These are phyloP conservation scores for Suhomyces anneliseae DNA, from an alignment of 1,139 yeast species.

Conservation along the genomic window DNA sequence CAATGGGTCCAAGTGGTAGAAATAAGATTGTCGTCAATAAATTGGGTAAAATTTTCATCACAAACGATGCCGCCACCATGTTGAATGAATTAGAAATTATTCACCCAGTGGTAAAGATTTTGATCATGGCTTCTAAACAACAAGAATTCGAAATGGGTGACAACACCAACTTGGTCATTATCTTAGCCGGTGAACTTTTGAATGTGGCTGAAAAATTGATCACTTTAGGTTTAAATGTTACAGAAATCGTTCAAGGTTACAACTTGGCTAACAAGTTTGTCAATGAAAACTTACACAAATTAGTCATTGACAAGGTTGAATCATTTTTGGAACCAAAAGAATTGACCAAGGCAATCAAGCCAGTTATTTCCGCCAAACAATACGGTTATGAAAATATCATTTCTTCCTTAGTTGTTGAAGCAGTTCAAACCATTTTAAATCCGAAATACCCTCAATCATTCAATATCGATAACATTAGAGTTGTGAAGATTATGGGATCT, in stretches of 20 bases:
- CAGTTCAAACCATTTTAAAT: conserved; percentile 71
- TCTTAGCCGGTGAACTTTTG: conserved; percentile 87
- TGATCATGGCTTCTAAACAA: conserved; percentile 96
- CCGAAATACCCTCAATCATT: conserved; percentile 58
- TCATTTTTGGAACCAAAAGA: conserved; percentile 56
- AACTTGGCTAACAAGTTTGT: conserved; percentile 80
- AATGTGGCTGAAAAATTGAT: conserved; percentile 81
- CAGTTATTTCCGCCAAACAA: conserved; percentile 92
- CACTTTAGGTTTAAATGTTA: conserved; percentile 82
- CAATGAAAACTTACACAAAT: conserved; percentile 61
- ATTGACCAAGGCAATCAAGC: conserved; percentile 72
- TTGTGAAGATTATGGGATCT: conserved; percentile 95
- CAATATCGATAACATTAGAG: conserved; percentile 90
- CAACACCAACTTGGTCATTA: conserved; percentile 47
- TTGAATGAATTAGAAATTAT: conserved; percentile 89
- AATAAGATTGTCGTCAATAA: conserved; percentile 90
- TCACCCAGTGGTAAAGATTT: conserved; percentile 94
- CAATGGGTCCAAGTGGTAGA: conserved; percentile 97
- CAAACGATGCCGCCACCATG: conserved; percentile 97
- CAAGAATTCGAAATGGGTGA: conserved; percentile 82
- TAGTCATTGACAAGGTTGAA: conserved; percentile 63
- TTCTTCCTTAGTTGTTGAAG: conserved; percentile 80
- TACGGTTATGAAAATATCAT: conserved; percentile 82
- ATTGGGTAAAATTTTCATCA: conserved; percentile 79
- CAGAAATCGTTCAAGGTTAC: conserved; percentile 89